phyloP scores from a whole-genome alignment of 192 early-diverging fungal genomes.

The Linnemannia hyalina region DNA sequence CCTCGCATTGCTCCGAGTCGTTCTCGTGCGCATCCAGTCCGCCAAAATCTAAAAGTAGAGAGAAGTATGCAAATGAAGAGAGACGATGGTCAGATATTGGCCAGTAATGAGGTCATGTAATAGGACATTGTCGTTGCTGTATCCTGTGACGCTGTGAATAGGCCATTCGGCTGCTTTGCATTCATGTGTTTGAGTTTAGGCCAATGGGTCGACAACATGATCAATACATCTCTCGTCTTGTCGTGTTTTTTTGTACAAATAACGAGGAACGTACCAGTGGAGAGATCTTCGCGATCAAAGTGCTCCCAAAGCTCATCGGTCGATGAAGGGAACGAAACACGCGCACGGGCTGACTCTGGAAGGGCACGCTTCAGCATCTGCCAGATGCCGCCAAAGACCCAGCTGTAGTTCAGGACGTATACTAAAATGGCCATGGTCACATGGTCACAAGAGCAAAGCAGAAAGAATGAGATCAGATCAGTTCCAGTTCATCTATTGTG shows the following conservation, averaged over 20 bases:
- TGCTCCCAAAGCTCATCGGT: conserved; percentile 48
- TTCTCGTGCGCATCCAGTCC: conserved; percentile 35
- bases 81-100: background rate
- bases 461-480: background rate
- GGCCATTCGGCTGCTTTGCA: background rate
- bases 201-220: background rate
- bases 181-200: background rate
- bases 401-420: conserved; percentile 55
- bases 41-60: conserved; percentile 39
- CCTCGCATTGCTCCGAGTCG: conserved; percentile 45
- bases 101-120: background rate
- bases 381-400: conserved; percentile 58
- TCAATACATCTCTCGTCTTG: background rate
- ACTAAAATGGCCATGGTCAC: conserved; percentile 5
- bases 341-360: conserved; percentile 50
- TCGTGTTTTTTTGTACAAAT: background rate
- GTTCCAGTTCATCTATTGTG: conserved; percentile 26
- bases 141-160: background rate
- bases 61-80: background rate
- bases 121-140: background rate
- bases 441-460: background rate
- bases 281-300: conserved; percentile 47
- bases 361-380: conserved; percentile 54
- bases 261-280: conserved; percentile 24
- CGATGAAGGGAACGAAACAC: conserved; percentile 49